Evolutionary conservation across 441 rosid genomes (phyloP).

Genomic region (Adansonia madagascariensis): DNA sequence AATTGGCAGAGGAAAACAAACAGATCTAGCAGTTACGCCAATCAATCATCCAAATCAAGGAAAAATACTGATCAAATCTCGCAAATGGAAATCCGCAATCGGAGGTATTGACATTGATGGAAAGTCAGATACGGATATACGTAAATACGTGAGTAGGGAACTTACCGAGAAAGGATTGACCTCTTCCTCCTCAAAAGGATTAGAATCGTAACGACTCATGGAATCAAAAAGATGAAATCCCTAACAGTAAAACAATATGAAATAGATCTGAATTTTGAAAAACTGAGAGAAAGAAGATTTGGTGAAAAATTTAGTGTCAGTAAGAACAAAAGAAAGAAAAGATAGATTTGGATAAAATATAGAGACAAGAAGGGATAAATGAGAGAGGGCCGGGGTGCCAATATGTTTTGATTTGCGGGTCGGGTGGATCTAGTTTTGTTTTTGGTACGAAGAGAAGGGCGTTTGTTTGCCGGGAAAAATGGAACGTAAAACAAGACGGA

Average conservation of each 20-base stretch:
- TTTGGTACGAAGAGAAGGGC: no score
- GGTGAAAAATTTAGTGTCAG: no score
- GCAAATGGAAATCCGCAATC: background rate
- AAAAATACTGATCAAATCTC: background rate
- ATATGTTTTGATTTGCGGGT: no score
- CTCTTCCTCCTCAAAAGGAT: constrained; percentile 83
- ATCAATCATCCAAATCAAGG: constrained; percentile 6
- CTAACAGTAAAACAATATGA: constrained; percentile 26
- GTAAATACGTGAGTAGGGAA: background rate
- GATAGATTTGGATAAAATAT: no score
- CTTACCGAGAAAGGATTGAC: constrained; percentile 93
- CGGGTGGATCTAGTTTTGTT: no score
- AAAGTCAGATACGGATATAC: background rate
- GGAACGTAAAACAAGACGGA: no score
- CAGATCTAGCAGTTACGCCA: constrained; percentile 28
- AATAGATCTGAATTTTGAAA: constrained; percentile 28
- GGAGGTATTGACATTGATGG: background rate
- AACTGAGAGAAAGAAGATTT: background rate
- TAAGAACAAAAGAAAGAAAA: no score
- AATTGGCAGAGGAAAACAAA: constrained; percentile 3
- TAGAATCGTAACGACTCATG: constrained; percentile 75
- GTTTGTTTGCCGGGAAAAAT: no score
- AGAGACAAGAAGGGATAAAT: no score
- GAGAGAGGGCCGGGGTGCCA: no score
- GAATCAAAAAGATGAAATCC: constrained; percentile 33